Percentiles rank a stretch among this genome's conserved stretches.
Conservation (phyloP, 495 filamentous ascomycete genomes). For the Penicillium subrubescens region DNA sequence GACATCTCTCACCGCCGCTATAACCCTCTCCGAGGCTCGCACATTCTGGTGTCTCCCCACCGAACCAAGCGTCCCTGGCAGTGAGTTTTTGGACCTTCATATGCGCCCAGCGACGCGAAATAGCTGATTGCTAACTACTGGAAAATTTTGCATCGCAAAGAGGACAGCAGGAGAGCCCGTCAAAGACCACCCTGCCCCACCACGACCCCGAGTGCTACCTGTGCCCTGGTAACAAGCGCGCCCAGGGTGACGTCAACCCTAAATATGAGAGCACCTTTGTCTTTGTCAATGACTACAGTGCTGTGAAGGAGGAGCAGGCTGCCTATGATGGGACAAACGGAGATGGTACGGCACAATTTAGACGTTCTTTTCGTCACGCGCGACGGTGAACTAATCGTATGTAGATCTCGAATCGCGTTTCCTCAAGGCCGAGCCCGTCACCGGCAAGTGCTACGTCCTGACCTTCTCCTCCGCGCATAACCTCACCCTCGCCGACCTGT, state of each 20-base stretch:
- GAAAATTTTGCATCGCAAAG: conserved; percentile 44
- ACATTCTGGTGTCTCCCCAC: conserved; percentile 93
- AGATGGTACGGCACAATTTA: conserved; percentile 42
- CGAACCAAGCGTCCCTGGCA: conserved; percentile 97
- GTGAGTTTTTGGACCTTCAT: conserved; percentile 56
- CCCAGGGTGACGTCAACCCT: conserved; percentile 85
- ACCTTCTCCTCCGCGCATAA: conserved; percentile 91
- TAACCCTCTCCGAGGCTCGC: conserved; percentile 87
- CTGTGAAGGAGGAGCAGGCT: conserved; percentile 90
- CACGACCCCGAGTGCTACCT: conserved; percentile 93
- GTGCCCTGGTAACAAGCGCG: conserved; percentile 93
- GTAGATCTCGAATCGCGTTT: conserved; percentile 74
- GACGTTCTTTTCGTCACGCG: not conserved
- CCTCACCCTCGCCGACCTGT: conserved; percentile 86
- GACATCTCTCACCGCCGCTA: conserved; percentile 96
- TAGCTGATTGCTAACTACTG: not conserved
- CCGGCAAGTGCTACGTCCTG: conserved; percentile 96
- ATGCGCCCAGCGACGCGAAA: not conserved
- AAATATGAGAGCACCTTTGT: conserved; percentile 85
- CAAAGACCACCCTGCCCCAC: conserved; percentile 71
- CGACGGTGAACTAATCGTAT: conserved; percentile 7
- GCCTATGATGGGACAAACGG: conserved; percentile 59
- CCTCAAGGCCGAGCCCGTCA: conserved; percentile 81
- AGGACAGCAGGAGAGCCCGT: conserved; percentile 86
- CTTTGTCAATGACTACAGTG: conserved; percentile 97